Evolutionary conservation across 208 protist genomes (phyloP).

Genomic region (Leishmania martiniquensis): DNA sequence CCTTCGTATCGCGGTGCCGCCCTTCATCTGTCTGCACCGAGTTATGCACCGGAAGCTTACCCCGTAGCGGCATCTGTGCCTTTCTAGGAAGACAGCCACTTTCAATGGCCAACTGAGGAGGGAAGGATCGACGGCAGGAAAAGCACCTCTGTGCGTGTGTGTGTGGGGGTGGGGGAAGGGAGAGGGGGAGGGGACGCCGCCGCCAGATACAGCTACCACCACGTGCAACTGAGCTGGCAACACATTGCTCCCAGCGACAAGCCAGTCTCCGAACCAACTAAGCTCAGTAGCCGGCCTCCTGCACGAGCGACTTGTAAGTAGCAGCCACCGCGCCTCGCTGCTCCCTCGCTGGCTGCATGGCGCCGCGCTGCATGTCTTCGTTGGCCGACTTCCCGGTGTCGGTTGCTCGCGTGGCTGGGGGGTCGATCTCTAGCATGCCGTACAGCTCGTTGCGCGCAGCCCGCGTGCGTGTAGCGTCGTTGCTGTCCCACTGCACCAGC

Average conservation of each 20-base stretch:
- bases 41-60: background rate
- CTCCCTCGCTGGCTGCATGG: conserved; percentile 9
- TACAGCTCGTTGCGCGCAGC: conserved; percentile 81
- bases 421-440: conserved; percentile 59
- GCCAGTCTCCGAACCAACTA: background rate
- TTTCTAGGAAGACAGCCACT: no score
- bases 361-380: conserved; percentile 21
- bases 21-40: no score
- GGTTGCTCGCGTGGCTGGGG: conserved; percentile 21
- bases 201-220: background rate
- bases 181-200: background rate
- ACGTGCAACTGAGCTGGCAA: background rate
- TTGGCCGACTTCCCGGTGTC: background rate
- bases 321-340: conserved; percentile 49
- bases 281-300: conserved; percentile 81
- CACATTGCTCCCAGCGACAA: background rate
- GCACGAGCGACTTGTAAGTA: conserved; percentile 81
- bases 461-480: conserved; percentile 61
- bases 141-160: background rate
- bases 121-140: no score
- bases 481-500: conserved; percentile 81
- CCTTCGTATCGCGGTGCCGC: background rate
- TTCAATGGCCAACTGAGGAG: no score
- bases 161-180: background rate
- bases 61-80: background rate